Evolutionary conservation across 176 grass and related monocot species (phyloP).

Genomic region (Eleusine coracana): DNA sequence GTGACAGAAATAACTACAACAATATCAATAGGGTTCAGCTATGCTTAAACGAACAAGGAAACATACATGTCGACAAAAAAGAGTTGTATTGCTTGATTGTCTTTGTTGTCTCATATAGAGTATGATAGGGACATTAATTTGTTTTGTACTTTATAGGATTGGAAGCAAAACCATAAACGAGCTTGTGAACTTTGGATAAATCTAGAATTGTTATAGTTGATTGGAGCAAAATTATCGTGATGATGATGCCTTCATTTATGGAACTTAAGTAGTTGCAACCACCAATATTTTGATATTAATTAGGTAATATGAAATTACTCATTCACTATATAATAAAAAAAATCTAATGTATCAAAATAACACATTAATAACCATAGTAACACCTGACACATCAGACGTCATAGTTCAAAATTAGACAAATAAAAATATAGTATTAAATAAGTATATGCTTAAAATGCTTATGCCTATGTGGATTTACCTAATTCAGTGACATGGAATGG

Average conservation of each 20-base stretch:
- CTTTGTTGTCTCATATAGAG: not conserved
- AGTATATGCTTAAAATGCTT: not conserved
- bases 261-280: not conserved
- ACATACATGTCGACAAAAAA: not conserved
- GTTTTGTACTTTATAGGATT: not conserved
- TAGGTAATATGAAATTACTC: not conserved
- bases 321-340: not conserved
- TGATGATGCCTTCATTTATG: not conserved
- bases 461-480: not conserved
- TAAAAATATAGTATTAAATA: not conserved
- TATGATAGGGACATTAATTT: not conserved
- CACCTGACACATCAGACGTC: too few species aligned
- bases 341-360: not conserved
- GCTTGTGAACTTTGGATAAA: not conserved
- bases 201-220: not conserved
- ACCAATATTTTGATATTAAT: not conserved
- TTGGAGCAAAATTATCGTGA: not conserved
- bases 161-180: not conserved
- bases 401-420: too few species aligned
- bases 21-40: not conserved
- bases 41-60: not conserved
- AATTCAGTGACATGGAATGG: not conserved
- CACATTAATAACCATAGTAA: not conserved
- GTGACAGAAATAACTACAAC: not conserved
- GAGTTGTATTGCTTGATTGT: not conserved